Evolutionary conservation across 2,329 filamentous ascomycete species (phyloP), one percentile per base, ranked within the genome.

Genomic region (Sordariomycetes sp.): DNA sequence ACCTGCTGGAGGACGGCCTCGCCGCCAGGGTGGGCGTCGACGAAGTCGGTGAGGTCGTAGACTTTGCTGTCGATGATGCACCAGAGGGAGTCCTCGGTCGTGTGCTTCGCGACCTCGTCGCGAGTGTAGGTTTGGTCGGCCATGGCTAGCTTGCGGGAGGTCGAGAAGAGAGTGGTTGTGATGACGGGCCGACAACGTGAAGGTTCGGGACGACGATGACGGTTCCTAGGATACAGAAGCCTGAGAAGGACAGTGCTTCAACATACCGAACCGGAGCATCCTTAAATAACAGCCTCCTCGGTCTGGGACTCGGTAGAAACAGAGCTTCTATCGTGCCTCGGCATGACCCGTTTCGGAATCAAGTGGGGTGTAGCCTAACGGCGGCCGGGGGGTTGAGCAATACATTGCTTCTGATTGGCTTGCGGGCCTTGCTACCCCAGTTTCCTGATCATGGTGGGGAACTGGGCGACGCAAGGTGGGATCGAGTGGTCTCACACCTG

Each of bases 61-160:
- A 95, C 88, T 65, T 85, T 86, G 72, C 87, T 84, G 75, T 95
- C 89, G 70, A 95, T 84, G 66, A 95, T 85, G 71, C 88, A 86
- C 86, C 89, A 91, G 59, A 89, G 74, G 61, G 85, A 86, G 62
- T 90, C 86, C 54, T 87, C 83, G 58, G 79, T 82, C 69, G 85
- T 89, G 74, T 92, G 86, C 69, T 85, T 80, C 61, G 85, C 84
- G 63, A 94, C 87, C 69, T 89, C 79, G 58, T 74, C 79, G 64
- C 80, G 79, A 59, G 80, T 77, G 65, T 76, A 81, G 24, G 77
- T 79, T 65, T 79, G 72, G 62, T 70, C 65, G 36, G 73, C 70
- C 55, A 57, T 57, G 22, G 51, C 35, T 10, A n/a, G 51, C 45
- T 50, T 50, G 42, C 12, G 22, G 3, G 17, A 20, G 8, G 20